Evolutionary conservation across 495 filamentous ascomycete species (phyloP), one percentile per base, ranked within the genome.

Genomic region (Clohesyomyces aquaticus): DNA sequence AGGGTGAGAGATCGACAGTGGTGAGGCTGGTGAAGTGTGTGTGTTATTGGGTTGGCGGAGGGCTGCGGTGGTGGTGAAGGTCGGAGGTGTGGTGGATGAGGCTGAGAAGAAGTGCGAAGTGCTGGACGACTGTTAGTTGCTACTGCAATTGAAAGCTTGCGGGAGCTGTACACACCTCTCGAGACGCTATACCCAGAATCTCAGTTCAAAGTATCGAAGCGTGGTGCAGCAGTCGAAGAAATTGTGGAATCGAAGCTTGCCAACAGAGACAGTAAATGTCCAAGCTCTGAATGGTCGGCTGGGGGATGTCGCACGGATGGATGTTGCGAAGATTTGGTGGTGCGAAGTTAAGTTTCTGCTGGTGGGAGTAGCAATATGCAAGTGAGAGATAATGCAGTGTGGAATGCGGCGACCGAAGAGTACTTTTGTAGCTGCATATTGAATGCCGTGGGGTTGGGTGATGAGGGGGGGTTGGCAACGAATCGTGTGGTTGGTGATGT

Each of bases 251-350:
- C 32, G 32, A 38, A 38, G 32, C 16, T 6, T 47, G 43, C 43
- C 43, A 47, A 47, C 43, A 18, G 6, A 47, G n/a, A 9, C 9
- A 41, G 43, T n/a, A 47, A 22, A 22, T 6, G 43, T 47, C 43
- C 6, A 47, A 47, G 43, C 43, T 47, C 43, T n/a, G 14, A n/a
- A 4, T 18, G 43, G 43, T 47, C n/a, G 43, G 43, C 43, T 22
- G 43, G 43, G 43, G 8, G n/a, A 18, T 47, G 16, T 18, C 43
- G 21, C 14, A 22, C 43, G 14, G 14, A 18, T n/a, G 14, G n/a
- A n/a, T n/a, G 21, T n/a, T 41, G 9, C 9, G 35, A 22, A 47
- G 19, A 22, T 47, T n/a, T 4, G 21, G 43, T 4, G 14, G 4
- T 22, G 4, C 4, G 43, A 18, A 47, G 21, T 18, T 6, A 4